Conservation (phyloP, 2,329 filamentous ascomycete species). For the Ophiostoma sp. region DNA sequence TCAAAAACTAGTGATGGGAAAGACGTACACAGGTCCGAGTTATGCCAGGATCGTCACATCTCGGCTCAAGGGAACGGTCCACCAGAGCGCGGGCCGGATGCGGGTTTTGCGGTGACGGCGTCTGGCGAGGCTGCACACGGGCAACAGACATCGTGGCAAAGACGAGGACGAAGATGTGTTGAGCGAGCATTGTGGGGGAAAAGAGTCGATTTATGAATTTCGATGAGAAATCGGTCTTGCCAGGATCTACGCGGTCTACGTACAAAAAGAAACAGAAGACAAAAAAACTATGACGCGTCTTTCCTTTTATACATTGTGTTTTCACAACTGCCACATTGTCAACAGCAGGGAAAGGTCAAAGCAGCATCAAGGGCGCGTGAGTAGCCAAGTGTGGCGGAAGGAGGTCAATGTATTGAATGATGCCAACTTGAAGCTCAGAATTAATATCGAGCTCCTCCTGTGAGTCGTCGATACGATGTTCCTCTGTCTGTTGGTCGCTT, state of each 20-base stretch:
- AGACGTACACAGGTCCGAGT: conserved; percentile 1
- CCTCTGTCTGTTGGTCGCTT: background rate
- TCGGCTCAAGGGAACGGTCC: background rate
- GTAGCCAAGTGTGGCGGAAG: background rate
- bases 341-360: no score
- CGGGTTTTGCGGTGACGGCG: conserved; percentile 12
- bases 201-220: no score
- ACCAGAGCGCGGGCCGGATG: background rate
- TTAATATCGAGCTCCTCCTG: background rate
- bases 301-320: no score
- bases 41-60: background rate
- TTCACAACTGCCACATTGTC: no score
- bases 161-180: background rate
- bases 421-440: background rate
- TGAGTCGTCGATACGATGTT: background rate
- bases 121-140: background rate
- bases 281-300: no score
- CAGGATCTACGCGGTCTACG: no score
- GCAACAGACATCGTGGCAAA: background rate
- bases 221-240: no score
- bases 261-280: no score
- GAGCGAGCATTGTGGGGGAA: conserved; percentile 2
- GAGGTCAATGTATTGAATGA: background rate
- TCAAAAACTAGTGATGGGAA: background rate
- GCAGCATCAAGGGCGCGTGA: no score